Conservation (phyloP, 192 early-diverging fungal genomes). For the Jimgerdemannia flammicorona region DNA sequence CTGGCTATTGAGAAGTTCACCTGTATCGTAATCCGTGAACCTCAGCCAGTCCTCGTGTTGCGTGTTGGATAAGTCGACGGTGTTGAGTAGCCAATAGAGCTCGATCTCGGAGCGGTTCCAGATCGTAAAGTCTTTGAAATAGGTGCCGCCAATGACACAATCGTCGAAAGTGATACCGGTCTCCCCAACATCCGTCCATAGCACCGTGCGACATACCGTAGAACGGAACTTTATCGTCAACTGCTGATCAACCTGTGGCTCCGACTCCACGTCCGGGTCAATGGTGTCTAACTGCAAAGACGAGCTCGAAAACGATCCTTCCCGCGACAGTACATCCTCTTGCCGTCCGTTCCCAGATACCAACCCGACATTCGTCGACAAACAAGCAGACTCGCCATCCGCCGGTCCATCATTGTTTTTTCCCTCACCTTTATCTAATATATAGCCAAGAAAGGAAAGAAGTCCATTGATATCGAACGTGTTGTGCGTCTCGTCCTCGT, state of each 20-base stretch:
- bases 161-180: constrained; percentile 94
- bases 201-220: constrained; percentile 81
- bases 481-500: constrained; percentile 60
- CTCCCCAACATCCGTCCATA: constrained; percentile 90
- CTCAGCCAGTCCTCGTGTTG: constrained; percentile 58
- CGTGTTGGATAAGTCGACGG: constrained; percentile 58
- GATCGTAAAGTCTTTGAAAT: constrained; percentile 88
- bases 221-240: constrained; percentile 76
- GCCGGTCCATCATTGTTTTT: neutral
- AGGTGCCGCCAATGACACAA: constrained; percentile 84
- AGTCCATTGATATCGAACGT: constrained; percentile 79
- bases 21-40: constrained; percentile 76
- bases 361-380: neutral
- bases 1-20: constrained; percentile 32
- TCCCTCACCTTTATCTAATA: constrained; percentile 11
- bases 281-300: neutral
- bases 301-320: neutral
- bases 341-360: neutral
- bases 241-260: constrained; percentile 45
- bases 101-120: constrained; percentile 89
- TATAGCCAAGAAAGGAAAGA: constrained; percentile 79
- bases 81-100: constrained; percentile 82
- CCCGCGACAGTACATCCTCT: neutral
- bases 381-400: neutral
- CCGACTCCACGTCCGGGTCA: neutral